These are phyloP conservation scores for Forsythia suspensa DNA, from an alignment of 257 asterid genomes.

Conservation along the genomic window DNA sequence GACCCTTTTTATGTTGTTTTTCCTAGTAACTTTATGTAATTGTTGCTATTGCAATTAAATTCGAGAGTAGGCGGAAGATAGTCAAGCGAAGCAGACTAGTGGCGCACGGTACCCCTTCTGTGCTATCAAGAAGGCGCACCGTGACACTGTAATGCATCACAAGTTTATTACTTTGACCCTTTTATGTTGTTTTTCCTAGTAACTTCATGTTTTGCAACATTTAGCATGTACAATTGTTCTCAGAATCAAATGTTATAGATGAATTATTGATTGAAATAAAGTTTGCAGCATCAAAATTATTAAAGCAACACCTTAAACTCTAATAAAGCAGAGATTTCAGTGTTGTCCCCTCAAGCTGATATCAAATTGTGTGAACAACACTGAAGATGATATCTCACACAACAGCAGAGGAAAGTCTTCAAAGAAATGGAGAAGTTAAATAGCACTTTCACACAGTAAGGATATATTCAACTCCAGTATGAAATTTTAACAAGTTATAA, in stretches of 20 bases:
- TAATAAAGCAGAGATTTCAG: background rate
- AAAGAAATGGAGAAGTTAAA: background rate
- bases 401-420: background rate
- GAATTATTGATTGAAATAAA: background rate
- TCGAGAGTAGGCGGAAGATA: too few species aligned
- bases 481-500: background rate
- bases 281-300: background rate
- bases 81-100: too few species aligned
- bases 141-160: too few species aligned
- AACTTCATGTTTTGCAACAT: background rate
- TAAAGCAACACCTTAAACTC: background rate
- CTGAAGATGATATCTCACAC: background rate
- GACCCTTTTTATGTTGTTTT: background rate
- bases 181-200: background rate
- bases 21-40: too few species aligned
- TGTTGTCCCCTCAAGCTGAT: background rate
- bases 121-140: too few species aligned
- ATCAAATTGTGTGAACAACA: background rate
- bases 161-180: too few species aligned
- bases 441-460: background rate
- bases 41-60: too few species aligned
- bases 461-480: background rate
- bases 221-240: background rate
- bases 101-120: too few species aligned
- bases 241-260: background rate